Percentiles rank a stretch among this genome's conserved stretches.
Evolutionary conservation across 1,139 yeast species (phyloP).

Genomic region (Neolecta irregularis): DNA sequence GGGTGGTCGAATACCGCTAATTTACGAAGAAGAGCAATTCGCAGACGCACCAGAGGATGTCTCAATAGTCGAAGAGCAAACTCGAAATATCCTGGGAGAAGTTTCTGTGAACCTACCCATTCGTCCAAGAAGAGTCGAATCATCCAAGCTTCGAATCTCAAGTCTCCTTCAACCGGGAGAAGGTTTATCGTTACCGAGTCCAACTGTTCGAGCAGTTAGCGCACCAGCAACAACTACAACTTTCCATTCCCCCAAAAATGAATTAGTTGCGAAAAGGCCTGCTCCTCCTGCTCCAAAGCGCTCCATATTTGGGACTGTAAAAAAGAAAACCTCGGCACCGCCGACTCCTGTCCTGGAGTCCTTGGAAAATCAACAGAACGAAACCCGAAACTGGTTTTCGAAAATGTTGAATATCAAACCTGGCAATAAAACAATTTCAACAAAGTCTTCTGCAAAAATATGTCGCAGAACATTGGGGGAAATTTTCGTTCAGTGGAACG

Average conservation of each 20-base stretch:
- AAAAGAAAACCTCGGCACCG: neutral
- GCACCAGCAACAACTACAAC: neutral
- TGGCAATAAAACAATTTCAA: constrained; percentile 7
- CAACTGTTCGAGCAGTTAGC: neutral
- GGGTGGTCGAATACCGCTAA: no score
- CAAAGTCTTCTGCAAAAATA: constrained; percentile 11
- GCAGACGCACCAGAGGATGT: neutral
- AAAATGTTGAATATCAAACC: constrained; percentile 14
- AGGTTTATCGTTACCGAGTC: neutral
- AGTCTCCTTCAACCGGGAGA: constrained; percentile 1
- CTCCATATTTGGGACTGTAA: constrained; percentile 3
- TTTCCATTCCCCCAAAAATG: neutral
- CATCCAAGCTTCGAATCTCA: constrained; percentile 1
- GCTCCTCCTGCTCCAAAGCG: neutral
- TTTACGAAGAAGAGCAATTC: constrained; percentile 1
- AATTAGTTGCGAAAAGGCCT: neutral
- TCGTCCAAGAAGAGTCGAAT: no score
- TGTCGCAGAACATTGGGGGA: no score
- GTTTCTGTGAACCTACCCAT: no score
- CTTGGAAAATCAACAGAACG: no score
- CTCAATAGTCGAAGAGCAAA: neutral
- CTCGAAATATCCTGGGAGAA: no score
- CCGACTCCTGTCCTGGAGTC: constrained; percentile 1
- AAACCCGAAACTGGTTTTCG: no score
- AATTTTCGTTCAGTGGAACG: constrained; percentile 9